Evolutionary conservation across 2,329 filamentous ascomycete genomes (phyloP).

Genomic region (Trichoderma arundinaceum): DNA sequence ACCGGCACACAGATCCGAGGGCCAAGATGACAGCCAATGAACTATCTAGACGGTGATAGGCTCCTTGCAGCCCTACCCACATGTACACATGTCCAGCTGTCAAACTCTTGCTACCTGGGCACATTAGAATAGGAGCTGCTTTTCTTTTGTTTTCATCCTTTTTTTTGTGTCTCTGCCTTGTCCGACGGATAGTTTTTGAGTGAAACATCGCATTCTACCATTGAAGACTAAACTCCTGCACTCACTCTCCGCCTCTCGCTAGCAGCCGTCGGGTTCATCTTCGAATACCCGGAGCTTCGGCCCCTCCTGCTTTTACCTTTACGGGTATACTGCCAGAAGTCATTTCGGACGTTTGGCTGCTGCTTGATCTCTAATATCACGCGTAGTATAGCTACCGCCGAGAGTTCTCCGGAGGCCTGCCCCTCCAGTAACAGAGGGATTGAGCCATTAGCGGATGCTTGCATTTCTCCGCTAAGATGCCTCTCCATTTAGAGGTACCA

Average conservation of each 20-base stretch:
- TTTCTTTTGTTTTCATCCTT: background rate
- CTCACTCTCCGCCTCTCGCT: background rate
- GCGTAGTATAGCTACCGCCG: background rate
- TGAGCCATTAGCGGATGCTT: background rate
- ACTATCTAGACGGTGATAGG: background rate
- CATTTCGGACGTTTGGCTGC: background rate
- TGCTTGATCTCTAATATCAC: background rate
- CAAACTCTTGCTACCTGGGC: constrained; percentile 6
- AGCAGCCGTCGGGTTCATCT: background rate
- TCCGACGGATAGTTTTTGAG: background rate
- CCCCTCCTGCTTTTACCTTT: constrained; percentile 6
- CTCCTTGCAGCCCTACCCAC: constrained; percentile 27
- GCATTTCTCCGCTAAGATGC: constrained; percentile 8
- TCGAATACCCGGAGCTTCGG: constrained; percentile 3
- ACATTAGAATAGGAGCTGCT: background rate
- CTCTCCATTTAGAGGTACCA: constrained; percentile 25
- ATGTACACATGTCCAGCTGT: background rate
- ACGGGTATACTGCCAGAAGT: constrained; percentile 12
- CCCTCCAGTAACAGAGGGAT: background rate
- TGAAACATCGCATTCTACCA: background rate
- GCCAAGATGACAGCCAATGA: constrained; percentile 16
- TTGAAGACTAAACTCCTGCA: background rate
- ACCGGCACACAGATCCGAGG: constrained; percentile 23
- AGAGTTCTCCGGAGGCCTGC: background rate
- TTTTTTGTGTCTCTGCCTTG: background rate